Evolutionary conservation across 306 rosid genomes (phyloP).

Genomic region (Malus orientalis): DNA sequence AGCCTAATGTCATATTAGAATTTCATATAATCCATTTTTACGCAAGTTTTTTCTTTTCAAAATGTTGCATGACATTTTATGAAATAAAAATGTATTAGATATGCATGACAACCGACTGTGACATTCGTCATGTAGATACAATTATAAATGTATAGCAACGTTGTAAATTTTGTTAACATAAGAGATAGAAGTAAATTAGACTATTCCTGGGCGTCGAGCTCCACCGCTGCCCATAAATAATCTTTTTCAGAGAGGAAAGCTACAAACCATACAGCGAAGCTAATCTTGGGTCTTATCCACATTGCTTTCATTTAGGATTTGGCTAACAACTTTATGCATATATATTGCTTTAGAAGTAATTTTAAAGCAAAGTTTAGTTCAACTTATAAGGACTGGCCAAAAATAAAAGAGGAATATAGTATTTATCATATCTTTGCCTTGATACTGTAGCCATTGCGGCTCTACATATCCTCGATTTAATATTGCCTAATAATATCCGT

Average conservation of each 20-base stretch:
- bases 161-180: background rate
- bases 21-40: background rate
- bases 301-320: background rate
- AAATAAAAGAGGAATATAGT: background rate
- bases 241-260: background rate
- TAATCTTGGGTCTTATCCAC: slow-evolving; percentile 4
- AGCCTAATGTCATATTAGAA: too few species aligned
- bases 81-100: background rate
- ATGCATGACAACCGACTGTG: background rate
- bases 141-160: background rate
- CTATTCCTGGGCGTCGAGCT: too few species aligned
- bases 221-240: background rate
- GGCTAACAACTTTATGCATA: background rate
- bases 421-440: background rate
- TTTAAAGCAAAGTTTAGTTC: background rate
- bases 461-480: background rate
- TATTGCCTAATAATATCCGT: background rate
- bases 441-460: slow-evolving; percentile 23
- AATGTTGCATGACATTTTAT: background rate
- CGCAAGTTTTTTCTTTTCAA: background rate
- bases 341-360: background rate
- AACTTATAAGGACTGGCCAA: background rate
- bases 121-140: background rate
- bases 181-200: too few species aligned
- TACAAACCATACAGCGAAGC: slow-evolving; percentile 20